These are phyloP conservation scores for Pythium myriotylum DNA, from an alignment of 352 stramenopile genomes.

Conservation along the genomic window DNA sequence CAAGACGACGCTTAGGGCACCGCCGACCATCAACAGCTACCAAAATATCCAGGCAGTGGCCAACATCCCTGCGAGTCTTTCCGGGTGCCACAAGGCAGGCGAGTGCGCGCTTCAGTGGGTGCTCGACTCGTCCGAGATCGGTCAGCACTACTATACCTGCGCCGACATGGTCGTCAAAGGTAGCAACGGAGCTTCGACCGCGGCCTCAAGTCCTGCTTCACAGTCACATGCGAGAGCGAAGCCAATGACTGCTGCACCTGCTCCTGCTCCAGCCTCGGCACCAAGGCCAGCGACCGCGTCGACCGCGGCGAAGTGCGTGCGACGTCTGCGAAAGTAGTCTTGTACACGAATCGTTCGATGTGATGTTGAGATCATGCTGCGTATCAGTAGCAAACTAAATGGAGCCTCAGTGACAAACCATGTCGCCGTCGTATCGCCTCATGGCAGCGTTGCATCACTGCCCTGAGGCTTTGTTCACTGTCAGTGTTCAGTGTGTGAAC, in stretches of 20 bases:
- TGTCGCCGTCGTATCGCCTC: too few relatives aligned
- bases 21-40: constrained; percentile 7
- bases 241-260: not conserved
- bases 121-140: constrained; percentile 11
- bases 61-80: constrained; percentile 1
- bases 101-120: constrained; percentile 17
- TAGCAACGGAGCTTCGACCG: not conserved
- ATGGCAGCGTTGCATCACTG: too few relatives aligned
- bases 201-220: not conserved
- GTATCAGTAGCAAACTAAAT: too few relatives aligned
- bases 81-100: constrained; percentile 11
- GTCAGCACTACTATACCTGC: constrained; percentile 18
- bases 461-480: too few relatives aligned
- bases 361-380: too few relatives aligned
- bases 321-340: not conserved
- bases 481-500: too few relatives aligned
- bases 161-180: constrained; percentile 18
- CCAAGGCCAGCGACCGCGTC: not conserved
- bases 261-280: not conserved
- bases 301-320: not conserved
- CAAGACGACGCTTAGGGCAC: not conserved
- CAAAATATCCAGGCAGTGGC: not conserved
- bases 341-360: too few relatives aligned
- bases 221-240: not conserved
- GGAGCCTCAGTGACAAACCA: too few relatives aligned